Evolutionary conservation across 1,284 basidiomycete genomes (phyloP).

Genomic region (Schizopora paradoxa): DNA sequence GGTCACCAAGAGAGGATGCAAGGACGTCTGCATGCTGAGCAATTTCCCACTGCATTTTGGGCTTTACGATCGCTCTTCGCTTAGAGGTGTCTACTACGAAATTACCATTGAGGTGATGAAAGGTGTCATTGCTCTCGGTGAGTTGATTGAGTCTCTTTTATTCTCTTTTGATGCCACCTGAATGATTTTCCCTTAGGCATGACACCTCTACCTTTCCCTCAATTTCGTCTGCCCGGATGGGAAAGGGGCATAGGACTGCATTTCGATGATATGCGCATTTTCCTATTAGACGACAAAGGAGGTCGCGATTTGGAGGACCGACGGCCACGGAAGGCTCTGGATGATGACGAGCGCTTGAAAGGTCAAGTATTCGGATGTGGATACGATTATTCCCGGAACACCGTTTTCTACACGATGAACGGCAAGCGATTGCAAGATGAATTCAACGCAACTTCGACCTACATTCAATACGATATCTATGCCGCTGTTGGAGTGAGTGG

Average conservation of each 20-base stretch:
- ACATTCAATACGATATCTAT: conserved; percentile 58
- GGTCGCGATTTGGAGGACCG: conserved; percentile 50
- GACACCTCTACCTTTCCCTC: conserved; percentile 59
- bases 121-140: conserved; percentile 56
- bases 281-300: conserved; percentile 62
- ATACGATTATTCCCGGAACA: conserved; percentile 46
- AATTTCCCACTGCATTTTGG: conserved; percentile 58
- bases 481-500: conserved; percentile 54
- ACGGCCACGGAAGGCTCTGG: too few relatives aligned
- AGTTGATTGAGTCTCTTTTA: conserved; percentile 14
- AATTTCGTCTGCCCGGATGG: conserved; percentile 67
- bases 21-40: conserved; percentile 51
- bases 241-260: conserved; percentile 63
- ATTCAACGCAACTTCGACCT: conserved; percentile 46
- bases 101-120: conserved; percentile 49
- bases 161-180: not conserved
- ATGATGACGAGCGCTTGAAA: too few relatives aligned
- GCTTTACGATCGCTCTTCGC: conserved; percentile 47
- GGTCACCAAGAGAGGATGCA: conserved; percentile 36
- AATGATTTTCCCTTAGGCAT: conserved; percentile 39
- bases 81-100: conserved; percentile 61
- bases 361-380: conserved; percentile 61
- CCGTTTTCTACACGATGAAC: conserved; percentile 64
- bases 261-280: conserved; percentile 66
- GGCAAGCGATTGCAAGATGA: conserved; percentile 52